A percentile compares a stretch with the other conserved stretches of the same genome.
phyloP scores from a whole-genome alignment of 1,284 basidiomycete species.

The Mycena sp. region DNA sequence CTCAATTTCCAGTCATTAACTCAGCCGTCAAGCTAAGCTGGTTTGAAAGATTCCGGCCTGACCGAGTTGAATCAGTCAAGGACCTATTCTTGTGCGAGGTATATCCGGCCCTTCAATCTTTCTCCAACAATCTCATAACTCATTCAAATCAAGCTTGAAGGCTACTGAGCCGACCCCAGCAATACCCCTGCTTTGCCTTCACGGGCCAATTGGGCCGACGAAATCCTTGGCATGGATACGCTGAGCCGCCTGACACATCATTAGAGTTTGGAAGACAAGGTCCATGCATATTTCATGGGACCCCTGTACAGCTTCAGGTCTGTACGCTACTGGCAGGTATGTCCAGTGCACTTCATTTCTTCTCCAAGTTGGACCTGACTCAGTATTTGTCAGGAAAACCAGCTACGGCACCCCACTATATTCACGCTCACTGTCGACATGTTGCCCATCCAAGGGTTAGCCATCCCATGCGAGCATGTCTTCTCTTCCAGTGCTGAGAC shows the following conservation, averaged over 20 bases:
- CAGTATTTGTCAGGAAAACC: slow-evolving; percentile 27
- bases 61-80: neutral
- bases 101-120: too few relatives aligned
- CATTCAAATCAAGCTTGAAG: neutral
- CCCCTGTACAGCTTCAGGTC: neutral
- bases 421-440: slow-evolving; percentile 30
- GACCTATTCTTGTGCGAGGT: slow-evolving; percentile 1
- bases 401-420: slow-evolving; percentile 28
- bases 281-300: neutral
- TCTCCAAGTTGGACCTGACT: neutral
- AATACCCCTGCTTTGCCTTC: neutral
- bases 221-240: neutral
- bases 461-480: slow-evolving; percentile 33
- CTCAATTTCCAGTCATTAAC: slow-evolving; percentile 8
- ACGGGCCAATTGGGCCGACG: neutral
- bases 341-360: neutral
- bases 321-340: slow-evolving; percentile 2
- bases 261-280: neutral
- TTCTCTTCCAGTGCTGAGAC: slow-evolving; percentile 35
- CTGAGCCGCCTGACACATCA: neutral
- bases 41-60: neutral
- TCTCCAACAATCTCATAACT: too few relatives aligned
- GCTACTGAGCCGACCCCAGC: neutral
- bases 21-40: slow-evolving; percentile 18
- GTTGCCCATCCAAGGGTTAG: slow-evolving; percentile 33